Conservation (phyloP, 2,329 filamentous ascomycete genomes). For the Dactylellina drechsleri region DNA sequence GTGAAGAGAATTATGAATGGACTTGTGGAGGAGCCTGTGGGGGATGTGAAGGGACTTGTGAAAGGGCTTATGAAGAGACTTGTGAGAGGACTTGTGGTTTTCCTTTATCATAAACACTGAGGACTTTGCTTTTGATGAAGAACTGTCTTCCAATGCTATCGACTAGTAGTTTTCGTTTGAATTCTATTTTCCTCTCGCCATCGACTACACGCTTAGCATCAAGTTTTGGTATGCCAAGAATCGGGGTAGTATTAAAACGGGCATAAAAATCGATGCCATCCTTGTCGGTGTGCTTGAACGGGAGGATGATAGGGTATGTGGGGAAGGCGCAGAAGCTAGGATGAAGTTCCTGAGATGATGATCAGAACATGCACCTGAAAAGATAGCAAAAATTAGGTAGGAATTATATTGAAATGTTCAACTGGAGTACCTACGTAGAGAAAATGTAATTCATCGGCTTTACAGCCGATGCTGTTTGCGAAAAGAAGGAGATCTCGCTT, state of each 20-base stretch:
- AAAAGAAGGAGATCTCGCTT: slow-evolving; percentile 91
- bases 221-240: slow-evolving; percentile 80
- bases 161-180: slow-evolving; percentile 78
- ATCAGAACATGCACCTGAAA: too few relatives aligned
- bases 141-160: slow-evolving; percentile 77
- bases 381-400: too few relatives aligned
- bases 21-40: too few relatives aligned
- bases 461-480: slow-evolving; percentile 86
- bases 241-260: slow-evolving; percentile 70
- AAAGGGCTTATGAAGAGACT: too few relatives aligned
- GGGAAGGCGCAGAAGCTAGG: slow-evolving; percentile 88
- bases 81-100: too few relatives aligned
- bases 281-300: slow-evolving; percentile 79
- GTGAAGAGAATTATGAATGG: too few relatives aligned
- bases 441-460: slow-evolving; percentile 82
- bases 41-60: too few relatives aligned
- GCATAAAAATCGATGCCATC: slow-evolving; percentile 89
- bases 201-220: slow-evolving; percentile 80
- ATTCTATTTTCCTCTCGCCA: slow-evolving; percentile 81
- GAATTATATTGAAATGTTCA: background rate
- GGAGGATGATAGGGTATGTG: slow-evolving; percentile 83
- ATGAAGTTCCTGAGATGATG: slow-evolving; percentile 79
- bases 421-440: slow-evolving; percentile 74
- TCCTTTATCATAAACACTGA: slow-evolving; percentile 91
- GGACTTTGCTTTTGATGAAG: slow-evolving; percentile 78